Conservation (phyloP, 2,329 filamentous ascomycete genomes). For the Venturia nashicola region DNA sequence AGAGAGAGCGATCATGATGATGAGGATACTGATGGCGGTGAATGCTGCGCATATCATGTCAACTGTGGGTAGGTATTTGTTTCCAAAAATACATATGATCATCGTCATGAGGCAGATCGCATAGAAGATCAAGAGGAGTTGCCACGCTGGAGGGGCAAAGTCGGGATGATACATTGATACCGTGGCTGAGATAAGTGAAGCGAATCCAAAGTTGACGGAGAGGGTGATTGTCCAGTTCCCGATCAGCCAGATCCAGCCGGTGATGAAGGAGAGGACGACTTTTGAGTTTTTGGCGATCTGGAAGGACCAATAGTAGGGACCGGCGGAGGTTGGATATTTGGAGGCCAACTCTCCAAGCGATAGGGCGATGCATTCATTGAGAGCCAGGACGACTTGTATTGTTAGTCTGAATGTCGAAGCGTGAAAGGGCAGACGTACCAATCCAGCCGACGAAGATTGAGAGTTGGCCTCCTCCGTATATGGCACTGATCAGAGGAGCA, state of each 20-base stretch:
- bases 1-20: conserved; percentile 48
- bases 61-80: conserved; percentile 52
- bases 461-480: conserved; percentile 7
- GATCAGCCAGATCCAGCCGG: conserved; percentile 59
- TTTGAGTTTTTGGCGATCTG: conserved; percentile 7
- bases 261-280: conserved; percentile 51
- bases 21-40: conserved; percentile 56
- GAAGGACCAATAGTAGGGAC: conserved; percentile 58
- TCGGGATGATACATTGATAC: conserved; percentile 42
- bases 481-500: conserved; percentile 5
- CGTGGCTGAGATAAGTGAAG: conserved; percentile 41
- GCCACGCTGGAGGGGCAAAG: conserved; percentile 33
- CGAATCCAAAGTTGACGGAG: conserved; percentile 57
- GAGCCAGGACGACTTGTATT: not conserved
- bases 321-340: conserved; percentile 57
- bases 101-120: conserved; percentile 54
- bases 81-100: conserved; percentile 53
- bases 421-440: not conserved
- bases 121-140: conserved; percentile 60
- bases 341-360: conserved; percentile 58
- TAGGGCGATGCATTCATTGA: conserved; percentile 41
- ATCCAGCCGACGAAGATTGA: conserved; percentile 9
- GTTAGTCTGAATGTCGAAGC: not conserved
- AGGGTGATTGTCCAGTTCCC: conserved; percentile 59
- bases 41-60: conserved; percentile 44